phyloP scores from a whole-genome alignment of 495 filamentous ascomycete genomes.

The Tuber borchii region DNA sequence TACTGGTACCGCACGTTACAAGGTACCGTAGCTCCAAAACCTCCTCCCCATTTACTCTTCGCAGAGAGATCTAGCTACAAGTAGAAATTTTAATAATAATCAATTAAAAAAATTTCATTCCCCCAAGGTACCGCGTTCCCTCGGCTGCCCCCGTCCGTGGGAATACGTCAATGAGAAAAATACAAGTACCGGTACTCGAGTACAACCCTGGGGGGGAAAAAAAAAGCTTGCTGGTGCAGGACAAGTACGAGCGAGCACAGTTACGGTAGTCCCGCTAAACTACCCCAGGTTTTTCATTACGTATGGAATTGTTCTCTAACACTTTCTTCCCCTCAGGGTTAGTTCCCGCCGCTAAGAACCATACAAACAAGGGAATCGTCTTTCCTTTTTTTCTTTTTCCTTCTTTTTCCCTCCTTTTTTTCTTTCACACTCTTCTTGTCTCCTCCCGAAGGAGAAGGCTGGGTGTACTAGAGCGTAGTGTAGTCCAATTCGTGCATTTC shows the following conservation, averaged over 20 bases:
- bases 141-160: neutral
- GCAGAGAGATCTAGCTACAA: neutral
- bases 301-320: constrained; percentile 24
- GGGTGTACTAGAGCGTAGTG: neutral
- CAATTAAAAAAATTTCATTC: neutral
- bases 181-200: neutral
- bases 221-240: neutral
- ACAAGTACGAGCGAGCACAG: neutral
- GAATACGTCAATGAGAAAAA: neutral
- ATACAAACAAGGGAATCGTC: neutral
- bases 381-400: neutral
- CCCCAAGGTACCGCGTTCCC: neutral
- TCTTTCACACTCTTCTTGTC: neutral
- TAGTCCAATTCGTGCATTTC: neutral
- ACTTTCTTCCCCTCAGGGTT: neutral
- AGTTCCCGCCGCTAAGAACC: constrained; percentile 4
- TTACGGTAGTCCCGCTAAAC: constrained; percentile 12
- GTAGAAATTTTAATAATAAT: neutral
- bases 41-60: neutral
- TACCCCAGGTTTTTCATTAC: constrained; percentile 34
- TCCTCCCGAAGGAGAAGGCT: neutral
- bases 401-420: neutral
- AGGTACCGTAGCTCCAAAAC: neutral
- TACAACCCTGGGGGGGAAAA: neutral
- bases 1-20: neutral